Evolutionary conservation across 352 stramenopile species (phyloP).

Genomic region (Phytophthora citricola): DNA sequence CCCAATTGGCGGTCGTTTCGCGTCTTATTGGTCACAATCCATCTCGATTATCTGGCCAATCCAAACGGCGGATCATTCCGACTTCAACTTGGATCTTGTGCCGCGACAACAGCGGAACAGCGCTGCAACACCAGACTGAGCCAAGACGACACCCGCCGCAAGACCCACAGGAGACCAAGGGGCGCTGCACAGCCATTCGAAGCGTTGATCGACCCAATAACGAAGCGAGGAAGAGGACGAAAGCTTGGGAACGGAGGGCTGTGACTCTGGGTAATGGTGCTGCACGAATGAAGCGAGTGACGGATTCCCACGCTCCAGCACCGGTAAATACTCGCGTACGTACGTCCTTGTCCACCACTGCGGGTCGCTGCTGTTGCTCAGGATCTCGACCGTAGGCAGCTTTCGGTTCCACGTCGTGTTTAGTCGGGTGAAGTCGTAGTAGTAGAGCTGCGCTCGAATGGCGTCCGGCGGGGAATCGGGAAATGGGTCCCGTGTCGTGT

Average conservation of each 20-base stretch:
- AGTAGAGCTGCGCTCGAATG: conserved; percentile 74
- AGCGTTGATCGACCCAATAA: conserved; percentile 4
- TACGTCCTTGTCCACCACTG: conserved; percentile 59
- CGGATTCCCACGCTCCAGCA: conserved; percentile 53
- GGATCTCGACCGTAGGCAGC: conserved; percentile 39
- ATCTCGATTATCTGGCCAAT: conserved; percentile 22
- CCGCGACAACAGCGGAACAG: conserved; percentile 8
- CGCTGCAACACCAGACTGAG: conserved; percentile 23
- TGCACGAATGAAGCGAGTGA: conserved; percentile 50
- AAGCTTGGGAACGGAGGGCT: neutral
- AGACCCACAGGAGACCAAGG: conserved; percentile 29
- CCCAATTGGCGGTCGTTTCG: conserved; percentile 19
- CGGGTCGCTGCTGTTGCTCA: conserved; percentile 33
- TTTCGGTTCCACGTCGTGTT: conserved; percentile 65
- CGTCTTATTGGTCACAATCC: conserved; percentile 19
- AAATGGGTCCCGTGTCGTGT: conserved; percentile 65
- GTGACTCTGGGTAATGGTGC: conserved; percentile 37
- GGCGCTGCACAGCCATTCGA: conserved; percentile 22
- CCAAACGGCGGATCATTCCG: conserved; percentile 9
- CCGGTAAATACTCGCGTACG: conserved; percentile 47
- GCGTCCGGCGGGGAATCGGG: conserved; percentile 41
- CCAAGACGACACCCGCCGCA: conserved; percentile 6
- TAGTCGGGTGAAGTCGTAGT: conserved; percentile 89
- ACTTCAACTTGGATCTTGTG: conserved; percentile 41
- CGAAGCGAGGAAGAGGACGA: conserved; percentile 4